Percentiles rank a stretch among this genome's conserved stretches.
phyloP scores from a whole-genome alignment of 768 basidiomycete genomes.

The Candolleomyces aberdarensis region DNA sequence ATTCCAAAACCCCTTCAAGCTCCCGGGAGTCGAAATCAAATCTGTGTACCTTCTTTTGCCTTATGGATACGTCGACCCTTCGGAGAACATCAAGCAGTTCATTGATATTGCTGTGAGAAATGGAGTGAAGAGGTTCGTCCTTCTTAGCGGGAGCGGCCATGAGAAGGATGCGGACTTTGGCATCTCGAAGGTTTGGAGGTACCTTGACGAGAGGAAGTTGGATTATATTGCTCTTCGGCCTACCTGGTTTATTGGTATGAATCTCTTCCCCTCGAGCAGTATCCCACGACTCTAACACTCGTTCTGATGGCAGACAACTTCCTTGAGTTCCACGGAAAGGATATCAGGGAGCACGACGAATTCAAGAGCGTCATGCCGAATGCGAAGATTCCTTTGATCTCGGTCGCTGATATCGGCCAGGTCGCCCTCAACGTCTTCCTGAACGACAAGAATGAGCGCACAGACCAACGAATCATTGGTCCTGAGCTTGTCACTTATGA shows the following conservation, averaged over 20 bases:
- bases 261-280: not conserved
- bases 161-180: not conserved
- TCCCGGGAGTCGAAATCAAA: not conserved
- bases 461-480: slow-evolving; percentile 20
- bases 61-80: not conserved
- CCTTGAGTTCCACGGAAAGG: not conserved
- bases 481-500: slow-evolving; percentile 25
- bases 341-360: slow-evolving; percentile 7
- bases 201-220: slow-evolving; percentile 7
- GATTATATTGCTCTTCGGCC: slow-evolving; percentile 23
- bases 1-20: not conserved
- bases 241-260: slow-evolving; percentile 23
- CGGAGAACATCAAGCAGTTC: not conserved
- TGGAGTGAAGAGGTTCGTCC: not conserved
- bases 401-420: slow-evolving; percentile 22
- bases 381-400: slow-evolving; percentile 18
- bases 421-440: slow-evolving; percentile 20
- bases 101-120: not conserved
- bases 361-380: slow-evolving; percentile 16
- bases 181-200: not conserved
- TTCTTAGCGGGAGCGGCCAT: slow-evolving; percentile 20
- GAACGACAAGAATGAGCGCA: slow-evolving; percentile 14
- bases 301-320: not conserved
- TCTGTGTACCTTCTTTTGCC: not conserved
- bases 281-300: not conserved